Conservation (phyloP, 2,329 filamentous ascomycete genomes). For the Dactylellina sp. region DNA sequence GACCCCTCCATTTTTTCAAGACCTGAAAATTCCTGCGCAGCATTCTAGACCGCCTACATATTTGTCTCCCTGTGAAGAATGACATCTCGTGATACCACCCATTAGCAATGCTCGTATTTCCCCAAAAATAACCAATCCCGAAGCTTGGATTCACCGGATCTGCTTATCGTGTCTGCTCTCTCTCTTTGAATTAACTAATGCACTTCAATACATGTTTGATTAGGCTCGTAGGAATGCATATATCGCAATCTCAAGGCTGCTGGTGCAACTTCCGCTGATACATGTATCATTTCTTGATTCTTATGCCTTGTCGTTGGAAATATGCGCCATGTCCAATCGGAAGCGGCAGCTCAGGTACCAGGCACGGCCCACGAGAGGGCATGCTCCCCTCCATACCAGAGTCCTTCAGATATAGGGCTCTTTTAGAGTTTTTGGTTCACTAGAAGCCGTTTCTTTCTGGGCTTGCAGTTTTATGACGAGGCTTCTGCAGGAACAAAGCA, state of each 20-base stretch:
- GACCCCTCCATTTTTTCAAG: slow-evolving; percentile 26
- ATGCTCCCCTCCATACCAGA: neutral
- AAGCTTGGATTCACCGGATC: neutral
- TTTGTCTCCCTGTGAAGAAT: slow-evolving; percentile 23
- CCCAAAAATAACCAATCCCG: neutral
- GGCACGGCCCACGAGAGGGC: neutral
- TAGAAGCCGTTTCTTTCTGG: no score
- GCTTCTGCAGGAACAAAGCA: neutral
- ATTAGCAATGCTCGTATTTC: neutral
- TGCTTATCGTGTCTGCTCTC: neutral
- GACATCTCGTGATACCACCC: slow-evolving; percentile 5
- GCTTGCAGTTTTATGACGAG: neutral
- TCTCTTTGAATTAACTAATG: no score
- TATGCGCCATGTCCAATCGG: neutral
- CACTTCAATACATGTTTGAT: neutral
- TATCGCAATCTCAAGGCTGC: slow-evolving; percentile 11
- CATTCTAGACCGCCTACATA: slow-evolving; percentile 26
- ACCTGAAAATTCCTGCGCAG: slow-evolving; percentile 25
- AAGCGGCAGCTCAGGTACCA: neutral
- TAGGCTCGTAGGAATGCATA: slow-evolving; percentile 5
- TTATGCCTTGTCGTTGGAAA: neutral
- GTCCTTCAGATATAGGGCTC: neutral
- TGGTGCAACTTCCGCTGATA: no score
- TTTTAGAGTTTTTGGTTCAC: neutral
- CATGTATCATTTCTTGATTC: neutral